A percentile compares a stretch with the other conserved stretches of the same genome.
Conservation (phyloP, 2,329 filamentous ascomycete genomes). For the Mycosphaerella sp. region DNA sequence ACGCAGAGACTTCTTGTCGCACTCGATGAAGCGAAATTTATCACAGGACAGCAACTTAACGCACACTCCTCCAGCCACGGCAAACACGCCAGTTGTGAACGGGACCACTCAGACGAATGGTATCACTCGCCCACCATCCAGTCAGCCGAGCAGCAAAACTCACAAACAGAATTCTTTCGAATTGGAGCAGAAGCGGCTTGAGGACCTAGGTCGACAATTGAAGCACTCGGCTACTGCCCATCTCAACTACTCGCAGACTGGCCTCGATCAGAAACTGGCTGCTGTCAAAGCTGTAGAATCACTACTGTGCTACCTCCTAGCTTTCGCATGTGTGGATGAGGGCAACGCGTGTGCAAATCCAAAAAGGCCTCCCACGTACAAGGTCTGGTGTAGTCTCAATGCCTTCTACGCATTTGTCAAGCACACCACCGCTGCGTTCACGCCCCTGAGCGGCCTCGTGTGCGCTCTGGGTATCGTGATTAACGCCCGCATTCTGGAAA, state of each 20-base stretch:
- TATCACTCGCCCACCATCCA: constrained; percentile 19
- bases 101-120: constrained; percentile 16
- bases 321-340: constrained; percentile 32
- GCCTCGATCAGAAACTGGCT: constrained; percentile 22
- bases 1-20: constrained; percentile 27
- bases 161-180: constrained; percentile 35
- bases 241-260: constrained; percentile 11
- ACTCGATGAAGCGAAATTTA: constrained; percentile 24
- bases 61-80: constrained; percentile 24
- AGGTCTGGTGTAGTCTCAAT: constrained; percentile 27
- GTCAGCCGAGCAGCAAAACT: constrained; percentile 24
- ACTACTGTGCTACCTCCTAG: constrained; percentile 37
- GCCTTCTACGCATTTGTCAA: constrained; percentile 29
- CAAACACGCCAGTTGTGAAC: constrained; percentile 22
- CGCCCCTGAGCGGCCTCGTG: constrained; percentile 38
- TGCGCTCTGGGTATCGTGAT: constrained; percentile 39
- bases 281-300: constrained; percentile 44
- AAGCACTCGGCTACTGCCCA: constrained; percentile 43
- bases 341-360: constrained; percentile 24
- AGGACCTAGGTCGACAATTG: constrained; percentile 40
- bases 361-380: constrained; percentile 19
- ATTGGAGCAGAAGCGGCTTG: constrained; percentile 37
- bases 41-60: constrained; percentile 23
- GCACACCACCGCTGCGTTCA: constrained; percentile 22
- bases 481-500: constrained; percentile 34